Base-by-base conservation (phyloP, 495 filamentous ascomycete genomes). In the Tuber magnatum region DNA sequence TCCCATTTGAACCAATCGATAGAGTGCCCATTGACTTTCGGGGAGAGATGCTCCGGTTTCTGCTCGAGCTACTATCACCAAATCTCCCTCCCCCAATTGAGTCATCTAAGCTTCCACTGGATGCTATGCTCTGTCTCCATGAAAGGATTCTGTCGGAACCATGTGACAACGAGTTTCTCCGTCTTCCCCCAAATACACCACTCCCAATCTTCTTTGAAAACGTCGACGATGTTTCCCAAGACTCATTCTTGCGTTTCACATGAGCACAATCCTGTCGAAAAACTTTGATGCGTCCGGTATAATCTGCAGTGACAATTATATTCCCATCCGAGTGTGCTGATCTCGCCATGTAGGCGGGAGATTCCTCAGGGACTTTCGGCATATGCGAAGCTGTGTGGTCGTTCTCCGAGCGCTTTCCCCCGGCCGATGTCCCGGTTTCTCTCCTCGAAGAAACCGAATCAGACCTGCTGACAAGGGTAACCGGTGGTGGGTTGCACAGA, bases 211-310 rank as follows among this genome's bases (percentile, higher is more conserved):
- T 91, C 78, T 90, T 91, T 28, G 91, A 93, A 81, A 97, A 91
- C 0, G 89, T 90, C 35, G 91, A 92, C n/a, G 88, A 86, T 0
- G 89, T 89, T 72, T 93, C 91, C 88, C 89, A 91, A 69, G 79
- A 86, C 35, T 92, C 90, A 61, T 85, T 85, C 9, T 86, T 85
- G 7, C 90, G 87, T 78, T 89, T 89, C 46, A 79, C 71, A 72
- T 83, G 88, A 1, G 95, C 95, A 80, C 94, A 98, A 84, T 97
- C 94, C 83, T 97, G 94, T 9, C 95, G 89, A 81, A 97, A 97
- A 6, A 97, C 90, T 83, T 97, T 97, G 83, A 99, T 96, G 61
- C 88, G 87, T 72, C 95, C 95, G 12, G 88, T 88, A 79, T 93
- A 93, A 81, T 97, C 94, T 22, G 95, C 93, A 0, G 94, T 94